Base-by-base conservation (phyloP, 2,329 filamentous ascomycete species). In the Aspergillus brunneoviolaceus region DNA sequence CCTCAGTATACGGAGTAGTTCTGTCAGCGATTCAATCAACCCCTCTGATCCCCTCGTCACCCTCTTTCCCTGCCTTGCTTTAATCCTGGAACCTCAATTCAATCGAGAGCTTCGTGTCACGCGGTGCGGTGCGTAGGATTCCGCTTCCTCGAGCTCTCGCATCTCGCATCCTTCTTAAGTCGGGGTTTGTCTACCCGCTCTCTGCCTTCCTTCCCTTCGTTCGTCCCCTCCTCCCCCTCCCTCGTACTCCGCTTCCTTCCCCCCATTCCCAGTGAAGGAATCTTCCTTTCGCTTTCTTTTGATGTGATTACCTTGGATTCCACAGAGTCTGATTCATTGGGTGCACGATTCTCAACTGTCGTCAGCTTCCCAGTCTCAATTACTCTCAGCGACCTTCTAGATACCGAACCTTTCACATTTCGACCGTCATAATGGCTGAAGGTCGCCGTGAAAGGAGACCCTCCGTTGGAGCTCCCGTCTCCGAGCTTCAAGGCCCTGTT, bases 401-500 rank as follows among this genome's bases (percentile, higher is more conserved):
- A 21, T 53, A 19, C 33, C 31, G 6, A 39, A 33, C 21, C 42
- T 25, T 56, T 48, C 48, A 29, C 57, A 35, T 39, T 9, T 6
- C 52, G 42, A 33, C 11, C 31, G 33, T 21, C 39, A 65, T 68
- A 47, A 72, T 75, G 65, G 49, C 69, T 54, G 63, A 66, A 52
- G 61, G 65, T 47, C 68, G 66, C 47, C 85, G 91, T 66, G 88
- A 96, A 82, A 89, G 93, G 68, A 90, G 86, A 67, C 92, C 90
- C 60, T 96, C 92, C 21, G 89, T 85, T 60, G 87, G 89, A 66
- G 91, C 91, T 68, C 93, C 93, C 51, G 88, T 97, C 68, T 86
- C 90, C 65, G 92, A 96, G 74, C 88, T 98, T 63, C 84, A 91
- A 76, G 93, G 92, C 65, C 89, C 91, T 19, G 87, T 97, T 59